Conservation (phyloP, 768 basidiomycete species). For the Kwoniella pini region DNA sequence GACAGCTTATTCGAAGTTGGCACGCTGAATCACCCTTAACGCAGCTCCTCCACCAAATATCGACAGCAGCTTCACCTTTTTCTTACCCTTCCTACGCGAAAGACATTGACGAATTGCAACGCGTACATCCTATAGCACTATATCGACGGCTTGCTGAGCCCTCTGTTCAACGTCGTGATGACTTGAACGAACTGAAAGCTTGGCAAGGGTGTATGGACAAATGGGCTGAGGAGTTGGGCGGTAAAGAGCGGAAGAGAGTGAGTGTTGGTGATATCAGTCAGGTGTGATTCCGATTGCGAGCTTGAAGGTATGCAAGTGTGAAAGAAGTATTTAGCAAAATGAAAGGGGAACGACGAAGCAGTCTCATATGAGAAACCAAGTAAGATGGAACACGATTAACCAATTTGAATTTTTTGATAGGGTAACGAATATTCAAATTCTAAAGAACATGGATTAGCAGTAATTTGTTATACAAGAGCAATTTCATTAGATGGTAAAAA, state of each 20-base stretch:
- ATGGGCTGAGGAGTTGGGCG: slow-evolving; percentile 54
- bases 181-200: slow-evolving; percentile 30
- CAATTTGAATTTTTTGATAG: slow-evolving; percentile 11
- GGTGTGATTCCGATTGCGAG: neutral
- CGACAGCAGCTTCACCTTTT: slow-evolving; percentile 50
- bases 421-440: slow-evolving; percentile 47
- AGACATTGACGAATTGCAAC: slow-evolving; percentile 49
- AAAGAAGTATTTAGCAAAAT: no score
- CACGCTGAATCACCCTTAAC: neutral
- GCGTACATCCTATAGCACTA: slow-evolving; percentile 51
- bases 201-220: slow-evolving; percentile 54
- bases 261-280: no score
- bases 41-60: slow-evolving; percentile 50
- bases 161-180: slow-evolving; percentile 29
- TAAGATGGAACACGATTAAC: no score
- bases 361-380: neutral
- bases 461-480: slow-evolving; percentile 52
- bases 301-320: no score
- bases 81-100: slow-evolving; percentile 48
- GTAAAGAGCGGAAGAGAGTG: slow-evolving; percentile 50
- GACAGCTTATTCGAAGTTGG: no score
- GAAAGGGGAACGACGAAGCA: no score
- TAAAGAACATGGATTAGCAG: slow-evolving; percentile 39
- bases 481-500: slow-evolving; percentile 54
- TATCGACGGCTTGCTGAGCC: slow-evolving; percentile 51